phyloP scores from a whole-genome alignment of 1,284 basidiomycete genomes.

The Lentinula novae-zelandiae region DNA sequence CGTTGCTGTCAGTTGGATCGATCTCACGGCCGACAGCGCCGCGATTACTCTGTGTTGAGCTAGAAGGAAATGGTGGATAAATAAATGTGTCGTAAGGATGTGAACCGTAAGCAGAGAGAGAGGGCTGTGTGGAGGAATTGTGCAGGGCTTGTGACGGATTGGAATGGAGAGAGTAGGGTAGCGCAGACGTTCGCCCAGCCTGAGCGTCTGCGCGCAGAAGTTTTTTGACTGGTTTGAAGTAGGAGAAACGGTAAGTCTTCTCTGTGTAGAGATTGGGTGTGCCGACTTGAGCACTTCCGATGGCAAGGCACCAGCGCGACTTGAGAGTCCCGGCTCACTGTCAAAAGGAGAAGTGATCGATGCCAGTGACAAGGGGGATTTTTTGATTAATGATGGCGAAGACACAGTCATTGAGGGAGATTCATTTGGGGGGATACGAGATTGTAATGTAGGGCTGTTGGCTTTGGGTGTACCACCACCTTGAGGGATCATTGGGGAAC shows the following conservation, averaged over 20 bases:
- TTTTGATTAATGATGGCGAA: slow-evolving; percentile 16
- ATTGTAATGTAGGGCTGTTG: slow-evolving; percentile 1
- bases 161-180: slow-evolving; percentile 15
- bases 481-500: not conserved
- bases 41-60: not conserved
- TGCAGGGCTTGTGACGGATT: slow-evolving; percentile 3
- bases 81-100: not conserved
- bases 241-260: slow-evolving; percentile 6
- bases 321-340: slow-evolving; percentile 13
- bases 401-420: not conserved
- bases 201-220: slow-evolving; percentile 48
- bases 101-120: not conserved
- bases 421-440: not conserved
- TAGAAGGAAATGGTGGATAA: not conserved
- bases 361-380: slow-evolving; percentile 34
- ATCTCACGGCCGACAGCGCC: not conserved
- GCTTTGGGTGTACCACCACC: not conserved
- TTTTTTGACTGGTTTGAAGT: slow-evolving; percentile 40
- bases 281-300: not conserved
- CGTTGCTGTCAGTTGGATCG: not conserved
- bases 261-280: not conserved
- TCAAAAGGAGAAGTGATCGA: slow-evolving; percentile 37
- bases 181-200: slow-evolving; percentile 50
- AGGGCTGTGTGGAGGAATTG: not conserved
- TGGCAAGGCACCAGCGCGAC: not conserved